Base-by-base conservation (phyloP, 2,329 filamentous ascomycete species). In the Rhynchosporium graminicola region DNA sequence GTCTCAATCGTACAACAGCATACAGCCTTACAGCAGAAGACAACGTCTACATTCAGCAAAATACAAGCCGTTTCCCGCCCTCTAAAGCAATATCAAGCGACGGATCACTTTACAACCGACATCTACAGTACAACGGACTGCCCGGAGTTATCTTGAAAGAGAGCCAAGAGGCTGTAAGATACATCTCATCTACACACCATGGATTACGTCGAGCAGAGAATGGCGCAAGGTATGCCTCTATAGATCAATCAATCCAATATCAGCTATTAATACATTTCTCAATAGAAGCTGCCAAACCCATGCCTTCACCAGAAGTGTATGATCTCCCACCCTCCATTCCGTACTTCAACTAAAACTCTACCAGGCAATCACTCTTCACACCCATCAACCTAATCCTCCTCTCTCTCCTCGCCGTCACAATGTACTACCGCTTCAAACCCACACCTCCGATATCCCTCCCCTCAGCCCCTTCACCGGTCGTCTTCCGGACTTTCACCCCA, bases 401-500 rank as follows among this genome's bases (percentile, higher is more conserved):
- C 71, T 76, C 77, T 69, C 74, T 84, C 67, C 76, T 87, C 67
- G 69, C 82, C 68, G 85, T 87, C 79, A 82, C 84, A 15, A 72
- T 82, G 71, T 88, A 87, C 78, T 73, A 77, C 38, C 76, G 84
- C 67, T 74, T 86, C 69, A 80, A 80, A 57, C 81, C 84, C 2
- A 71, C 79, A 12, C 71, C 80, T n/a, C 75, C 78, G 6, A 69
- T 80, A 3, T 66, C 74, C 7, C 76, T 87, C 33, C 80, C 84
- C 50, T 79, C 80, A 66, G 79, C 84, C 50, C 75, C 82, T 5
- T 80, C 86, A 0, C 81, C 87, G 58, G 78, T 80, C 69, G 83
- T 90, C 70, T 89, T 89, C 80, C 78, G 78, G 62, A 87, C 82
- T 60, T 89, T 92, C 80, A 94, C 88, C 13, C 91, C 91, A 29